A percentile compares a stretch with the other conserved stretches of the same genome.
phyloP scores from a whole-genome alignment of 2,329 filamentous ascomycete species.

The Cadophora sp. region DNA sequence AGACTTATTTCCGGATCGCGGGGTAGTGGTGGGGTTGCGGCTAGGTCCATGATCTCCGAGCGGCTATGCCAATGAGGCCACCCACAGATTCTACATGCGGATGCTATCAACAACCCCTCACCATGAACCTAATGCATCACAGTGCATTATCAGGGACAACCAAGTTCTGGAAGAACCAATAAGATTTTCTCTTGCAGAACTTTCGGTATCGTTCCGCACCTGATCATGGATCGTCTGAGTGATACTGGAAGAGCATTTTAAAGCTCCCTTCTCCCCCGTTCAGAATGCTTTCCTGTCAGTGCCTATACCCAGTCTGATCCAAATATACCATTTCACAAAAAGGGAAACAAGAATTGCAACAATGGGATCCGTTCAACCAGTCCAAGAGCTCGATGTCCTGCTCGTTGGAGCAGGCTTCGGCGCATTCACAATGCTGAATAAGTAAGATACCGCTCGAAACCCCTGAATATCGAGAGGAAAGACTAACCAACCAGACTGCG shows the following conservation, averaged over 20 bases:
- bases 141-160: neutral
- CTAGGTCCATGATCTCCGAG: neutral
- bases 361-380: constrained; percentile 21
- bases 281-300: neutral
- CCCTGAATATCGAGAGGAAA: neutral
- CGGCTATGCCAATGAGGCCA: constrained; percentile 7
- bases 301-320: neutral
- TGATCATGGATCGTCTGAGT: neutral
- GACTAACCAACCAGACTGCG: constrained; percentile 10
- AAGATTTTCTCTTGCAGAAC: neutral
- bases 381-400: constrained; percentile 15
- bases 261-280: neutral
- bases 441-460: neutral
- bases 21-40: constrained; percentile 11
- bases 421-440: constrained; percentile 21
- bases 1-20: constrained; percentile 16
- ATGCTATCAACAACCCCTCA: neutral
- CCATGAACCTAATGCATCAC: neutral
- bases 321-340: neutral
- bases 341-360: neutral
- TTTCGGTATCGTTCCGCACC: constrained; percentile 12
- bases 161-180: neutral
- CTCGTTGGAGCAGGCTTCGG: constrained; percentile 21
- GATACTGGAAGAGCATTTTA: neutral
- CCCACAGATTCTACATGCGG: constrained; percentile 7